phyloP scores from a whole-genome alignment of 2,329 filamentous ascomycete genomes.

The Hortaea sp. region DNA sequence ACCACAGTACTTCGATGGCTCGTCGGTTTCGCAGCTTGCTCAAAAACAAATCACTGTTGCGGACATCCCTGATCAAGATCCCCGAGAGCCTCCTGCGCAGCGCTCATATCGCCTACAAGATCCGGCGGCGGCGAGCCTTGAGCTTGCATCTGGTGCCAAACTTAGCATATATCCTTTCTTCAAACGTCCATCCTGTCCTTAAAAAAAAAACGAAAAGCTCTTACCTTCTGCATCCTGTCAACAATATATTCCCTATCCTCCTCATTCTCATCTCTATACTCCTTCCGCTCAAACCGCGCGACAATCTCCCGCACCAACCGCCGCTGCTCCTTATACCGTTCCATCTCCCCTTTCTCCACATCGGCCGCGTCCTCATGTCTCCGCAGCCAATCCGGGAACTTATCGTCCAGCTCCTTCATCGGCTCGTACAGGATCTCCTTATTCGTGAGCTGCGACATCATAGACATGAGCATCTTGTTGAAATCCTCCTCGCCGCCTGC shows the following conservation, averaged over 20 bases:
- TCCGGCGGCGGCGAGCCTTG: constrained; percentile 84
- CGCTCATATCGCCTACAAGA: constrained; percentile 79
- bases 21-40: background rate
- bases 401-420: constrained; percentile 92
- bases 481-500: constrained; percentile 70
- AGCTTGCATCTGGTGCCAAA: constrained; percentile 78
- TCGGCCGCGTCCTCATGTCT: constrained; percentile 48
- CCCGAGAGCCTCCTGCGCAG: constrained; percentile 58
- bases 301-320: constrained; percentile 76
- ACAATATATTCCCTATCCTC: constrained; percentile 85
- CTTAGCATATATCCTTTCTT: constrained; percentile 1
- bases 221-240: constrained; percentile 93
- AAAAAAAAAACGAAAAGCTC: constrained; percentile 11
- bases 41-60: constrained; percentile 39
- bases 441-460: constrained; percentile 98
- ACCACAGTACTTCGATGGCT: too few relatives aligned
- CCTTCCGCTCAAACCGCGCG: constrained; percentile 69
- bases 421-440: constrained; percentile 98
- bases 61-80: constrained; percentile 52
- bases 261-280: constrained; percentile 72
- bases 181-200: background rate
- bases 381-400: constrained; percentile 82
- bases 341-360: constrained; percentile 68
- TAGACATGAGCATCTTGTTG: constrained; percentile 86
- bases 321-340: constrained; percentile 73